These are phyloP conservation scores for Lanmaoa pseudosensibilis DNA, from an alignment of 768 basidiomycete species.

Conservation along the genomic window DNA sequence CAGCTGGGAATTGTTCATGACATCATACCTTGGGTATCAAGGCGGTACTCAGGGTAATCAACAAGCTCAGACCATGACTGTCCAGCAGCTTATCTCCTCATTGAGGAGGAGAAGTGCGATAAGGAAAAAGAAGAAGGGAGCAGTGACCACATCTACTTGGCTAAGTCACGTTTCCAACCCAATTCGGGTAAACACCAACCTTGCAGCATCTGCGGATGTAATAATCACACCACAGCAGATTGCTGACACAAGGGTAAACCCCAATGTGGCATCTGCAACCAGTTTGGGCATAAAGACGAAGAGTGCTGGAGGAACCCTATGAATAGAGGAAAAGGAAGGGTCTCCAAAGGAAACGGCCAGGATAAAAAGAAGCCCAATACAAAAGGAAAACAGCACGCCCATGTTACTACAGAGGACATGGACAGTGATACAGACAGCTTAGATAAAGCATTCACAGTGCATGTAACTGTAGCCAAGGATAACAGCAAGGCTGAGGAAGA, in stretches of 20 bases:
- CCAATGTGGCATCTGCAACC: background rate
- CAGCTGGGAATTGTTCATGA: too few species aligned
- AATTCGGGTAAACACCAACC: too few species aligned
- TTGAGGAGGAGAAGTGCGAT: too few species aligned
- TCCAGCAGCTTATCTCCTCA: too few species aligned
- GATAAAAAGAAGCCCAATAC: background rate
- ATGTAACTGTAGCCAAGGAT: background rate
- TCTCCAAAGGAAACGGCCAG: background rate
- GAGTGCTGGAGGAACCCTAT: background rate
- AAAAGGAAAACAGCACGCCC: background rate
- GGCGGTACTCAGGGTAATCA: too few species aligned
- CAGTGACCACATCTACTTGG: too few species aligned
- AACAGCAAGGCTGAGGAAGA: background rate
- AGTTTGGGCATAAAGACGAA: background rate
- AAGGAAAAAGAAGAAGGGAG: too few species aligned
- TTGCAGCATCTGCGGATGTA: too few species aligned
- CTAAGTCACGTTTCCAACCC: too few species aligned
- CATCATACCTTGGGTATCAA: too few species aligned
- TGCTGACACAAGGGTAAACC: background rate
- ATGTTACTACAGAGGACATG: too few species aligned
- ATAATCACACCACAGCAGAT: background rate
- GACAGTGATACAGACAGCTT: background rate
- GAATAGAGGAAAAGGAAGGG: background rate
- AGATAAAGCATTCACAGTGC: background rate
- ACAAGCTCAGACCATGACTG: too few species aligned